phyloP scores from a whole-genome alignment of 257 asterid genomes.

The Sherardia arvensis region DNA sequence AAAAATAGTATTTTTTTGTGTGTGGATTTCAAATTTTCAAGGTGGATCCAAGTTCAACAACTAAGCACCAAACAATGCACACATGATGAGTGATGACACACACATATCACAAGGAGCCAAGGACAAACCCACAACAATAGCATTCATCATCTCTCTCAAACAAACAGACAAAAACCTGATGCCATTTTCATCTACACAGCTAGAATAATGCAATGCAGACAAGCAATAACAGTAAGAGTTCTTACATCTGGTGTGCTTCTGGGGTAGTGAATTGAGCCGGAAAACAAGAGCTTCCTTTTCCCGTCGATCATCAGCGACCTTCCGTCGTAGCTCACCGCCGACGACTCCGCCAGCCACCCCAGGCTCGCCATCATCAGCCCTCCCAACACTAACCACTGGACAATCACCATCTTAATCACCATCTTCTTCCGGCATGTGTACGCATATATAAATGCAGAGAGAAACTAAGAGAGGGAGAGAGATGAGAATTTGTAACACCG shows the following conservation, averaged over 20 bases:
- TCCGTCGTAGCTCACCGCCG: slow-evolving; percentile 52
- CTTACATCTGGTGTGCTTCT: slow-evolving; percentile 80
- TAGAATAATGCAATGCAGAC: too few relatives aligned
- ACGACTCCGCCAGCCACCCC: slow-evolving; percentile 23
- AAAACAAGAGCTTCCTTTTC: slow-evolving; percentile 54
- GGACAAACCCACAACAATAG: neutral
- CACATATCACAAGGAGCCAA: neutral
- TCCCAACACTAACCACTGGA: neutral
- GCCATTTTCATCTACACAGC: too few relatives aligned
- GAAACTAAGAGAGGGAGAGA: neutral
- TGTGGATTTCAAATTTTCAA: too few relatives aligned
- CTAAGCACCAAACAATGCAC: neutral
- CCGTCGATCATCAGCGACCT: slow-evolving; percentile 63
- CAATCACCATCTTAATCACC: neutral
- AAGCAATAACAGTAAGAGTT: too few relatives aligned
- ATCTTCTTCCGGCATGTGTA: neutral
- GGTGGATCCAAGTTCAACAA: neutral
- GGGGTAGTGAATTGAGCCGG: slow-evolving; percentile 89
- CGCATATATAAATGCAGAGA: neutral
- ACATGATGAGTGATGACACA: neutral
- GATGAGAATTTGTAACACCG: too few relatives aligned
- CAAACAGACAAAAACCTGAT: neutral
- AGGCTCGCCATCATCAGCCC: neutral
- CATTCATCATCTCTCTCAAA: neutral
- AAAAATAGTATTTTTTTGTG: too few relatives aligned